Percentiles rank a stretch among this genome's conserved stretches.
Evolutionary conservation across 345 rosid species (phyloP).

Genomic region (Melaleuca alternifolia): DNA sequence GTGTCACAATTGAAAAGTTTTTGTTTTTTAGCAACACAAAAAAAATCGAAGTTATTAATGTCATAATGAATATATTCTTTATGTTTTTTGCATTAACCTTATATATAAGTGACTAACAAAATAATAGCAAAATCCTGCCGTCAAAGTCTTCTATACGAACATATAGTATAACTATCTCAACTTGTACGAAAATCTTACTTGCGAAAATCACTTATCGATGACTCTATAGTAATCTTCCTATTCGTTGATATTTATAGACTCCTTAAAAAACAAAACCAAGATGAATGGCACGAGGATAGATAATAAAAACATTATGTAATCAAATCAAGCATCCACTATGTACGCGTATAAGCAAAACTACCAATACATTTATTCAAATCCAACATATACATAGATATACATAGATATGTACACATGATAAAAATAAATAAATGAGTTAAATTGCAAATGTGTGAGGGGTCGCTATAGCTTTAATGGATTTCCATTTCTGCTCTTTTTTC

Average conservation of each 20-base stretch:
- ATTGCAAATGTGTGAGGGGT: neutral
- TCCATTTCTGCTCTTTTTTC: neutral
- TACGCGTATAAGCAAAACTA: neutral
- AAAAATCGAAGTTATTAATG: no score
- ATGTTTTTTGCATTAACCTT: no score
- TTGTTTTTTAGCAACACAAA: no score
- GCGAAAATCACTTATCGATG: rapidly evolving
- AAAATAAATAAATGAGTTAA: neutral
- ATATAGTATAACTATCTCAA: neutral
- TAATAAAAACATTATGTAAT: neutral
- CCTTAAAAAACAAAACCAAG: rapidly evolving
- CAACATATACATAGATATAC: neutral
- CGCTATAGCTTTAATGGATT: neutral
- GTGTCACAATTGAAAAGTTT: no score
- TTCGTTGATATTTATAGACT: rapidly evolving
- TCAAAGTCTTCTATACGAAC: neutral
- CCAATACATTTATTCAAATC: neutral
- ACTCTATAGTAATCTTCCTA: neutral
- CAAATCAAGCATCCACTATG: neutral
- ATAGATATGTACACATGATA: neutral
- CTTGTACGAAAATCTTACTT: neutral
- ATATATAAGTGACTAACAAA: neutral
- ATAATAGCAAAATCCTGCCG: neutral
- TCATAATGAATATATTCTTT: no score
- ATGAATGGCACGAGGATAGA: rapidly evolving